These are phyloP conservation scores for Tuber calosporum DNA, from an alignment of 495 filamentous ascomycete genomes.

Conservation along the genomic window DNA sequence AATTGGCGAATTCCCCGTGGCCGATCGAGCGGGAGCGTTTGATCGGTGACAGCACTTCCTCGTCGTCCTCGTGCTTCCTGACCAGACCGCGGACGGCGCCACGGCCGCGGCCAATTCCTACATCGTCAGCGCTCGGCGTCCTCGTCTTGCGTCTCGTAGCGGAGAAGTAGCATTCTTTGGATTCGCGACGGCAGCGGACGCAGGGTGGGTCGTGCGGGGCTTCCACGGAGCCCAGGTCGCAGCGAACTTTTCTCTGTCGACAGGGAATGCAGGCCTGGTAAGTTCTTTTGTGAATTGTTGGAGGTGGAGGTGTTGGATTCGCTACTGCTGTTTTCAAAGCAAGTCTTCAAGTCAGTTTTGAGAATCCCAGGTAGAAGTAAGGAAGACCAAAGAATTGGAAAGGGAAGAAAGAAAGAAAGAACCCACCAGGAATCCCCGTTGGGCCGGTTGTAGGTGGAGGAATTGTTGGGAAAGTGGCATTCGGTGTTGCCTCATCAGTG, in stretches of 20 bases:
- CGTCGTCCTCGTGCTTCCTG: slow-evolving; percentile 34
- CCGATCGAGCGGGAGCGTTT: slow-evolving; percentile 31
- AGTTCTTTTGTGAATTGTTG: slow-evolving; percentile 39
- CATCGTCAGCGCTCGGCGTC: slow-evolving; percentile 53
- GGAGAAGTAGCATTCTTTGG: slow-evolving; percentile 81
- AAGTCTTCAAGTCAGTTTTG: neutral
- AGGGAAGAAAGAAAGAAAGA: slow-evolving; percentile 5
- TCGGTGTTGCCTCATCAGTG: neutral
- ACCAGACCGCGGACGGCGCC: slow-evolving; percentile 49
- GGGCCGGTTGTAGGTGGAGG: neutral
- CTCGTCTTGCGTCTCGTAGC: slow-evolving; percentile 91
- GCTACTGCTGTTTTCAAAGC: neutral
- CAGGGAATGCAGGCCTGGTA: slow-evolving; percentile 90
- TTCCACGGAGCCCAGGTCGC: slow-evolving; percentile 89
- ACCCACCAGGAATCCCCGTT: neutral
- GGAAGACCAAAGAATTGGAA: neutral
- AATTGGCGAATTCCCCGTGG: slow-evolving; percentile 23
- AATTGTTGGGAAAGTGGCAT: neutral
- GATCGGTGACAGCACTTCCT: slow-evolving; percentile 7
- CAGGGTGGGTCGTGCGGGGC: slow-evolving; percentile 90
- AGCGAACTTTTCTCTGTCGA: slow-evolving; percentile 83
- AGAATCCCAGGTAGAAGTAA: neutral
- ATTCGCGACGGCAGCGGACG: slow-evolving; percentile 83
- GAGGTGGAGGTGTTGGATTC: slow-evolving; percentile 18
- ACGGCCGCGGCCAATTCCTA: slow-evolving; percentile 49